Percentiles rank a stretch among this genome's conserved stretches.
These are phyloP conservation scores for Flaveria robusta DNA, from an alignment of 129 eudicot genomes.

Conservation along the genomic window DNA sequence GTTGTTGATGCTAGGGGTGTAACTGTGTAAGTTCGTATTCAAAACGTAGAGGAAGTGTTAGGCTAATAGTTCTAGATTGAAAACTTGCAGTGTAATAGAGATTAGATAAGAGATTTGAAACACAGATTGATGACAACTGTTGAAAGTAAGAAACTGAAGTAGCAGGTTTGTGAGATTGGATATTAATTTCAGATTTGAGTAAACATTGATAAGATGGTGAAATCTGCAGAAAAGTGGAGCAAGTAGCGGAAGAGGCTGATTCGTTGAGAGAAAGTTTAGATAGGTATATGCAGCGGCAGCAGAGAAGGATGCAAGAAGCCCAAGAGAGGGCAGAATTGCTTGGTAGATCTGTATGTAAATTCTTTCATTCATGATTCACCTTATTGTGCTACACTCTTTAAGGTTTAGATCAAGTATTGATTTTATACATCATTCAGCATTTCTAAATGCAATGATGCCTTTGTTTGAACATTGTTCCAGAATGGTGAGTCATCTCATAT, in stretches of 20 bases:
- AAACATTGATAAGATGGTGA: constrained; percentile 20
- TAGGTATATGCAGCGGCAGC: constrained; percentile 64
- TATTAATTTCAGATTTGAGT: background rate
- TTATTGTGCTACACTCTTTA: constrained; percentile 8
- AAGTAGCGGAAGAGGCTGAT: constrained; percentile 86
- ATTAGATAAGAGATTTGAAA: background rate
- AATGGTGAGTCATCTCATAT: constrained; percentile 94
- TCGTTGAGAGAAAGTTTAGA: constrained; percentile 89
- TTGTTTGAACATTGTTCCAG: constrained; percentile 41
- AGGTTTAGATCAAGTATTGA: constrained; percentile 4
- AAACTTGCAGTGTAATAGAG: background rate
- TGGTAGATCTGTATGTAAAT: constrained; percentile 84
- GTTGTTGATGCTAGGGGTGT: background rate
- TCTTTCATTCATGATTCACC: background rate
- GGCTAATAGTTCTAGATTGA: constrained; percentile 13
- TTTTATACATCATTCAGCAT: background rate
- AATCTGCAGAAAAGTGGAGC: constrained; percentile 87
- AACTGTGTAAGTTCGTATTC: background rate
- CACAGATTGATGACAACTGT: constrained; percentile 10
- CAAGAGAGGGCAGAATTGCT: constrained; percentile 91
- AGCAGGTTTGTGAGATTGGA: constrained; percentile 1
- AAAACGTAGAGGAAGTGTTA: background rate
- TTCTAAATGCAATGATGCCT: constrained; percentile 9
- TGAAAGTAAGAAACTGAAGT: background rate
- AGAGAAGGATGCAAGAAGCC: constrained; percentile 79